These are phyloP conservation scores for Priceomyces haplophilus DNA, from an alignment of 805 yeast species.

Conservation along the genomic window DNA sequence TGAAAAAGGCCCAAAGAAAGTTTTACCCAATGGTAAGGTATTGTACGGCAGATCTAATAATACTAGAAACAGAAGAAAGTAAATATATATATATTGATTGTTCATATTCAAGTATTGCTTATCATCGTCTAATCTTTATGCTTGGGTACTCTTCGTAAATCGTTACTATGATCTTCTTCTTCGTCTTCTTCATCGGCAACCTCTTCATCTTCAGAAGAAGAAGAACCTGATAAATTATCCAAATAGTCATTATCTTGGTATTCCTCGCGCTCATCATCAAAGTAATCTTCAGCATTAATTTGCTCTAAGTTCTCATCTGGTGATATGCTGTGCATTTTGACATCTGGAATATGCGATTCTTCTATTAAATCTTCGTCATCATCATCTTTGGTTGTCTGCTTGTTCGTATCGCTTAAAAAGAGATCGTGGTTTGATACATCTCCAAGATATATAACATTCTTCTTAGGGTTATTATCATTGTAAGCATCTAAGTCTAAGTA, in stretches of 20 bases:
- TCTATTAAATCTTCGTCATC: conserved; percentile 23
- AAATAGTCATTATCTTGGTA: conserved; percentile 31
- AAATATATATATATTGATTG: not conserved
- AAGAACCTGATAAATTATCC: conserved; percentile 43
- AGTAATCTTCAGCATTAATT: conserved; percentile 21
- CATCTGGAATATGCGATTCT: conserved; percentile 16
- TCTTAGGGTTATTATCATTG: conserved; percentile 25
- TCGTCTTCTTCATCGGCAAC: conserved; percentile 17
- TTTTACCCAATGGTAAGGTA: conserved; percentile 62
- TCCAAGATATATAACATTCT: conserved; percentile 31
- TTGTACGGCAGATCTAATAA: conserved; percentile 31
- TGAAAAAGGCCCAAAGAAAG: conserved; percentile 43
- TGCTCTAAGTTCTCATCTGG: conserved; percentile 20
- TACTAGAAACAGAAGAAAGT: conserved; percentile 11
- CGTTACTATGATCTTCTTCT: conserved; percentile 24
- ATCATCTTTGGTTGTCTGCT: conserved; percentile 3
- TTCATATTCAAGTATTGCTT: not conserved
- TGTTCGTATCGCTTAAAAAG: conserved; percentile 22
- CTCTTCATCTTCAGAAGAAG: conserved; percentile 40
- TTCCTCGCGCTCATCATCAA: conserved; percentile 26
- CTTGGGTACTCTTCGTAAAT: conserved; percentile 41
- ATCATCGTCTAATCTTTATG: conserved; percentile 22
- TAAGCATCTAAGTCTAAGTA: conserved; percentile 36
- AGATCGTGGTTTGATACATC: conserved; percentile 33
- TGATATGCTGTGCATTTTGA: conserved; percentile 29